phyloP scores from a whole-genome alignment of 2,329 filamentous ascomycete species.

The Hyphodiscus sp. region DNA sequence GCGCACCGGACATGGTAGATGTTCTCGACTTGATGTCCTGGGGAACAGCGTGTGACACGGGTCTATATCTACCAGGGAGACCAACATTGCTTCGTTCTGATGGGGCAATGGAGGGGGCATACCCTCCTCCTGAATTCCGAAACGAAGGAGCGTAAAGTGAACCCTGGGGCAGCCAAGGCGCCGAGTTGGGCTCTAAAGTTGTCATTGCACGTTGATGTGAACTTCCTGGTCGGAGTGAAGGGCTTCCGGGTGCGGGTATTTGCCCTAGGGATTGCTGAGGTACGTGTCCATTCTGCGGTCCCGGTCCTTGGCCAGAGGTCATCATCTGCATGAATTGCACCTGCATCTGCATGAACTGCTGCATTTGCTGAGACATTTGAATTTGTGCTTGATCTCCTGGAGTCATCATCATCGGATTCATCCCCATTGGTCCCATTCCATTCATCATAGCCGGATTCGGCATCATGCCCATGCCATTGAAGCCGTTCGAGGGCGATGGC shows the following conservation, averaged over 20 bases:
- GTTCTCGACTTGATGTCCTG: slow-evolving; percentile 28
- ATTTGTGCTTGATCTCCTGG: slow-evolving; percentile 68
- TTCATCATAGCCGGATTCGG: slow-evolving; percentile 6
- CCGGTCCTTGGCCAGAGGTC: slow-evolving; percentile 31
- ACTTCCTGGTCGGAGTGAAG: slow-evolving; percentile 17
- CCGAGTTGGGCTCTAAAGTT: slow-evolving; percentile 67
- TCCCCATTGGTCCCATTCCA: slow-evolving; percentile 19
- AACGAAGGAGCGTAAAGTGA: slow-evolving; percentile 45
- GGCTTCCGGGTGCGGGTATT: slow-evolving; percentile 9
- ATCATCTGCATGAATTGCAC: slow-evolving; percentile 93
- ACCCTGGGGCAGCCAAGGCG: slow-evolving; percentile 48
- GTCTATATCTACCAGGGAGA: slow-evolving; percentile 81
- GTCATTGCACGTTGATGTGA: slow-evolving; percentile 61
- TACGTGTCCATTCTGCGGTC: slow-evolving; percentile 18
- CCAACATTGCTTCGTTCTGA: slow-evolving; percentile 94
- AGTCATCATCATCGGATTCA: slow-evolving; percentile 33
- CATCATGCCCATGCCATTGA: slow-evolving; percentile 29
- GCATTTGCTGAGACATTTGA: slow-evolving; percentile 78
- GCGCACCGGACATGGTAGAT: slow-evolving; percentile 26
- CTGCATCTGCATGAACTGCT: slow-evolving; percentile 86
- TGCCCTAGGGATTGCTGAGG: slow-evolving; percentile 19
- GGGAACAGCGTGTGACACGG: slow-evolving; percentile 63
- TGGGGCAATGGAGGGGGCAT: slow-evolving; percentile 87
- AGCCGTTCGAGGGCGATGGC: slow-evolving; percentile 27
- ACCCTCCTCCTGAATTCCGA: slow-evolving; percentile 46